Conservation (phyloP, 306 rosid species). For the Dicorynia guianensis region DNA sequence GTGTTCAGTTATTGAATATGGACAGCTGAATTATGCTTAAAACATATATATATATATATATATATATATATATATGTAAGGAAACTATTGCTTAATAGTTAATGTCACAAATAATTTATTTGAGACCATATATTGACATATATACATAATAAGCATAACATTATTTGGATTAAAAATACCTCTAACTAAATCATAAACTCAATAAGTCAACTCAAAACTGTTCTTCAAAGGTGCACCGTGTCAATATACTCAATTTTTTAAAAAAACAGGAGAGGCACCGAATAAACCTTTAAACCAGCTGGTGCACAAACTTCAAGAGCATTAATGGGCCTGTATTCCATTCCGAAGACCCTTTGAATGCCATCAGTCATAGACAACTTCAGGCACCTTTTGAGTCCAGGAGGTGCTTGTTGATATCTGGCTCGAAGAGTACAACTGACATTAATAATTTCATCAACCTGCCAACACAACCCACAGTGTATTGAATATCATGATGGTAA, state of each 20-base stretch:
- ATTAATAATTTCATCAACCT: constrained; percentile 91
- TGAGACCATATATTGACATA: background rate
- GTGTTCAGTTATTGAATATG: too few species aligned
- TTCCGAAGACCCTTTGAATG: constrained; percentile 75
- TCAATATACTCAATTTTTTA: background rate
- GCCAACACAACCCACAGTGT: constrained; percentile 32
- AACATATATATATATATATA: too few species aligned
- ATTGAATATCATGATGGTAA: background rate
- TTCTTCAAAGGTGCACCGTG: constrained; percentile 8
- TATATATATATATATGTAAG: constrained; percentile 18
- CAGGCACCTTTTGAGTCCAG: constrained; percentile 77
- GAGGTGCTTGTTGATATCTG: constrained; percentile 75
- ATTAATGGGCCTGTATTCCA: constrained; percentile 92
- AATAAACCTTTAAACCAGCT: constrained; percentile 86
- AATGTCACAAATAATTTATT: background rate
- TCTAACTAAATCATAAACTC: background rate
- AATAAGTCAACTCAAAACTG: constrained; percentile 3
- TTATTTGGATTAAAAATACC: constrained; percentile 2
- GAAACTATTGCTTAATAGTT: constrained; percentile 14
- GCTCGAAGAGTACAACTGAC: constrained; percentile 65
- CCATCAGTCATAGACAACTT: constrained; percentile 94
- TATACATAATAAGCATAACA: background rate
- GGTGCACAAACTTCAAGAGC: constrained; percentile 78
- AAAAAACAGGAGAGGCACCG: background rate
- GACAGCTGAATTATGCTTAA: too few species aligned